Conservation (phyloP, 306 rosid species). For the Hylodesmum podocarpum region DNA sequence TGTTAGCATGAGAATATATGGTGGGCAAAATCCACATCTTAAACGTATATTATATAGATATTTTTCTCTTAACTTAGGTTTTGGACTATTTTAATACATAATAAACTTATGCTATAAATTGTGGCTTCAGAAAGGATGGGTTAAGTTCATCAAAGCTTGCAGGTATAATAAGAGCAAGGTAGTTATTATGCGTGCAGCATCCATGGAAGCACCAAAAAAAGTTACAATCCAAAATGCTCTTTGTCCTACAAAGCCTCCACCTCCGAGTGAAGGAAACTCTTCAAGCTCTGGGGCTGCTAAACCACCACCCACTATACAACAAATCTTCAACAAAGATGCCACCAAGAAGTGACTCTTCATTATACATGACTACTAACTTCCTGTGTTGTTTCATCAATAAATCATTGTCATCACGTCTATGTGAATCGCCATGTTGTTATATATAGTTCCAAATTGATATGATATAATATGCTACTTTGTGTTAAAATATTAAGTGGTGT, state of each 20-base stretch:
- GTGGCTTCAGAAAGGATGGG: background rate
- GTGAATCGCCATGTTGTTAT: background rate
- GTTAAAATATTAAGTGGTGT: background rate
- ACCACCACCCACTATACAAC: slow-evolving; percentile 10
- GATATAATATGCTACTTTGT: too few species aligned
- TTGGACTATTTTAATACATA: background rate
- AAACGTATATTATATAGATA: too few species aligned
- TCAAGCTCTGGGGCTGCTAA: background rate
- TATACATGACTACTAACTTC: background rate
- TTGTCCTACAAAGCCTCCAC: slow-evolving; percentile 1
- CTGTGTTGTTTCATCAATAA: background rate
- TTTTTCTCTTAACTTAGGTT: too few species aligned
- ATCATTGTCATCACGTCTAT: background rate
- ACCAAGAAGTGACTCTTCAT: background rate
- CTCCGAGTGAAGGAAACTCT: background rate
- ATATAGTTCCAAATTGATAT: background rate
- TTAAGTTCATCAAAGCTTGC: background rate
- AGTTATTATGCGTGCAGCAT: background rate
- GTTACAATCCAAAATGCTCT: slow-evolving; percentile 6
- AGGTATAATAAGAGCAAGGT: background rate
- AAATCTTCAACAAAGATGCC: background rate
- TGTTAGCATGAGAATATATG: slow-evolving; percentile 6
- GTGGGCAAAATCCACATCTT: slow-evolving; percentile 23
- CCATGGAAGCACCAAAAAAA: background rate
- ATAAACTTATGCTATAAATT: background rate